Evolutionary conservation across 768 basidiomycete genomes (phyloP), one percentile per base, ranked within the genome.

Genomic region (Calvatia gigantea): DNA sequence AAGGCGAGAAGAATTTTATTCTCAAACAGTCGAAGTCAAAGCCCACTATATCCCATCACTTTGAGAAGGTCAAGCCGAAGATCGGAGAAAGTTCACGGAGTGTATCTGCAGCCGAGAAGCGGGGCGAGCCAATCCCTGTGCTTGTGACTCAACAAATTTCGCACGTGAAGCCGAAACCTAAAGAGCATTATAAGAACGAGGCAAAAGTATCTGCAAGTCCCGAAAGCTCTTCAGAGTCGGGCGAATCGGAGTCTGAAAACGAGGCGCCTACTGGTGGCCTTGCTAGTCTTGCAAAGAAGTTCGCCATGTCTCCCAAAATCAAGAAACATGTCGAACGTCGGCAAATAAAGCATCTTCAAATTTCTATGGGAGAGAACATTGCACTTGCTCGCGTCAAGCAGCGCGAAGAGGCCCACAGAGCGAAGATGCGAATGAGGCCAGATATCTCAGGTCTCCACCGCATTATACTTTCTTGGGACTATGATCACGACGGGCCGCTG

Each of bases 381-480:
- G 71, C 76, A 15, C 71, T 79, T 60, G 77, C 82, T 45, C 74
- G 84, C 31, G 60, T 85, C 37, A 70, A 74, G 28, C 78, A 81
- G 56, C 77, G 81, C 48, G 84, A 88, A 15, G 82, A 85, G 53
- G 81, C 82, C 25, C 83, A 82, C 17, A 78, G 80, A 54, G 80
- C 75, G 42, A 81, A 82, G 6, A 71, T 86, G 58, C 84, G 94
- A 6, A 74, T 95, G 63, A 87, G 85, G 64, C 96, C 94, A 2
- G 87, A 98, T 63, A 77, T 95, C 17, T 84, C 85, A 28, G 78
- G 75, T 5, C 83, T 99, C 19, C 89, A 96, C 67, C 84, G 83
- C 43, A 72, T 76, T 8, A 75, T 98, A 27, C 71, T 99, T 1
- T 85, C 90, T 0, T 99, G 97, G 97, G 76, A 89, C 67, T 93